These are phyloP conservation scores for Russula sp. DNA, from an alignment of 768 basidiomycete genomes.

Conservation along the genomic window DNA sequence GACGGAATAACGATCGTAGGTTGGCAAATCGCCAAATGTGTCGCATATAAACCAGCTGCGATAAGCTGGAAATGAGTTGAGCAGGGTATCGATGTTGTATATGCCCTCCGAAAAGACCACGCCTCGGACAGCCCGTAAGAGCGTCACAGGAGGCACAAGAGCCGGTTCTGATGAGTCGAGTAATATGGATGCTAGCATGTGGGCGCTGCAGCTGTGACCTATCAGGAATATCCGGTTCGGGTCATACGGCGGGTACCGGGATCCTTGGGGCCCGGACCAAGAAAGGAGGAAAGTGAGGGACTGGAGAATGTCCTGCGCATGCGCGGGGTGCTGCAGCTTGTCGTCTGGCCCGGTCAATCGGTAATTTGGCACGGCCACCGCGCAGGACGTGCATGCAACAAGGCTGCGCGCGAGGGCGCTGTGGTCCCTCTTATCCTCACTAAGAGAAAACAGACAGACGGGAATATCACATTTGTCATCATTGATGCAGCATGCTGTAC, in stretches of 20 bases:
- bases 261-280: slow-evolving; percentile 33
- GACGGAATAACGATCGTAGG: slow-evolving; percentile 45
- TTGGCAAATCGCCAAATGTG: slow-evolving; percentile 46
- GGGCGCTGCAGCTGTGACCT: slow-evolving; percentile 78
- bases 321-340: slow-evolving; percentile 56
- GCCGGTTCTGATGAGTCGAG: slow-evolving; percentile 42
- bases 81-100: slow-evolving; percentile 62
- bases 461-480: neutral
- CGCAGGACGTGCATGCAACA: slow-evolving; percentile 38
- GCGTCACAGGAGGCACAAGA: slow-evolving; percentile 38
- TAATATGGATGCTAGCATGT: slow-evolving; percentile 69
- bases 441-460: too few species aligned
- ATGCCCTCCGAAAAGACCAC: slow-evolving; percentile 70
- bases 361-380: slow-evolving; percentile 74
- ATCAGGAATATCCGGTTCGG: slow-evolving; percentile 45
- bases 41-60: slow-evolving; percentile 58
- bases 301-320: slow-evolving; percentile 55
- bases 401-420: slow-evolving; percentile 46
- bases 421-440: slow-evolving; percentile 68
- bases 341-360: slow-evolving; percentile 48
- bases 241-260: slow-evolving; percentile 31
- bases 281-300: slow-evolving; percentile 51
- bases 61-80: slow-evolving; percentile 61
- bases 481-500: neutral
- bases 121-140: slow-evolving; percentile 42